Evolutionary conservation across 2,329 filamentous ascomycete species (phyloP).

Genomic region (Mycosphaerella sp.): DNA sequence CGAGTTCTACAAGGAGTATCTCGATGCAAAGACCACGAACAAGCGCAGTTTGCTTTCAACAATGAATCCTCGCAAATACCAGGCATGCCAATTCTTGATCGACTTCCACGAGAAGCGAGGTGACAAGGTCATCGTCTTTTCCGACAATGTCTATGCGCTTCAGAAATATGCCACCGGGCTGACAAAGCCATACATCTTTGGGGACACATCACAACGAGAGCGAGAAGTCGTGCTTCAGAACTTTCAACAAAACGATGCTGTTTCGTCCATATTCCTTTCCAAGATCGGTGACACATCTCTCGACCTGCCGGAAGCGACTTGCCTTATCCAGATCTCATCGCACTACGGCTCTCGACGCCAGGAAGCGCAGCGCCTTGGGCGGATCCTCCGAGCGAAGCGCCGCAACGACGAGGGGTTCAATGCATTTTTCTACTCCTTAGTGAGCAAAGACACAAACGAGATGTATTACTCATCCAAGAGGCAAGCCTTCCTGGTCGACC

Average conservation of each 20-base stretch:
- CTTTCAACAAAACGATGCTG: constrained; percentile 83
- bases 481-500: constrained; percentile 94
- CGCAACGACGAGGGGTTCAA: constrained; percentile 98
- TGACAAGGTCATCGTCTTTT: constrained; percentile 98
- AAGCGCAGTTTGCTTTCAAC: constrained; percentile 73
- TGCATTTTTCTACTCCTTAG: constrained; percentile 96
- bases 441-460: constrained; percentile 94
- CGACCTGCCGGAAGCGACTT: constrained; percentile 92
- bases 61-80: constrained; percentile 97
- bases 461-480: constrained; percentile 98
- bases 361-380: constrained; percentile 86
- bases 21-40: constrained; percentile 57
- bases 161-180: constrained; percentile 78
- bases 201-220: constrained; percentile 78
- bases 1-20: constrained; percentile 94
- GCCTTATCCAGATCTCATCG: constrained; percentile 92
- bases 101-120: constrained; percentile 92
- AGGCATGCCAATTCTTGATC: constrained; percentile 96
- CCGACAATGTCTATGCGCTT: constrained; percentile 91
- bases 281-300: constrained; percentile 99
- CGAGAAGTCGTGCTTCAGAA: constrained; percentile 84
- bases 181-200: constrained; percentile 84
- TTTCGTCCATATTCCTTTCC: constrained; percentile 91
- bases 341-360: constrained; percentile 96
- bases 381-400: constrained; percentile 89